A percentile compares a stretch with the other conserved stretches of the same genome.
phyloP scores from a whole-genome alignment of 2,329 filamentous ascomycete genomes.

The Colletotrichum falcatum region DNA sequence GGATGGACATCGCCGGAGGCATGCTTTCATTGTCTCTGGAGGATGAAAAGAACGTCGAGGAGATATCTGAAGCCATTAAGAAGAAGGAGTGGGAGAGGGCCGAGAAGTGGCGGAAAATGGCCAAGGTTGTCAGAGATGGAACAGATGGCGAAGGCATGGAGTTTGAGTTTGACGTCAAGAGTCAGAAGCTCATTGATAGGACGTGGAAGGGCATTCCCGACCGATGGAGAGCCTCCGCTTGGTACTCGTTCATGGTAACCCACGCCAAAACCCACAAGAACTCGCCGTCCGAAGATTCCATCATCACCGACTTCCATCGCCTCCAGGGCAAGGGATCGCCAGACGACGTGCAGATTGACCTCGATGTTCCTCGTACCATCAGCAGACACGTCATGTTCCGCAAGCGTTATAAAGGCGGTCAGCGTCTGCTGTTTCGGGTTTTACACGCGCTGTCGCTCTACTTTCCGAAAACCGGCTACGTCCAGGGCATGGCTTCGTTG shows the following conservation, averaged over 20 bases:
- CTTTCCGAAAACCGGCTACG: conserved; percentile 91
- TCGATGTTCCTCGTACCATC: conserved; percentile 96
- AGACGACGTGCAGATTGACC: conserved; percentile 96
- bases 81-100: conserved; percentile 72
- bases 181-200: conserved; percentile 87
- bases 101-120: conserved; percentile 78
- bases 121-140: conserved; percentile 65
- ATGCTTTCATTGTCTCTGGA: conserved; percentile 73
- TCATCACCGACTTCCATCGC: conserved; percentile 78
- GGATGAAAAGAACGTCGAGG: conserved; percentile 67
- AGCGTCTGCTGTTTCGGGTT: conserved; percentile 91
- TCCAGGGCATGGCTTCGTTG: conserved; percentile 96
- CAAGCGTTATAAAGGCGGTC: conserved; percentile 88
- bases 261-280: conserved; percentile 76
- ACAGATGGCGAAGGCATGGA: conserved; percentile 68
- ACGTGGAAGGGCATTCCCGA: conserved; percentile 99
- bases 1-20: conserved; percentile 74
- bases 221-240: conserved; percentile 91
- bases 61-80: conserved; percentile 66
- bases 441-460: conserved; percentile 93
- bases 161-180: conserved; percentile 84
- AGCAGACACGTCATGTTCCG: conserved; percentile 98
- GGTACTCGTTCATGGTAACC: conserved; percentile 90
- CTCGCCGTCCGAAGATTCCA: conserved; percentile 75
- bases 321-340: conserved; percentile 81